Base-by-base conservation (phyloP, 768 basidiomycete genomes). In the Calocybe indica region DNA sequence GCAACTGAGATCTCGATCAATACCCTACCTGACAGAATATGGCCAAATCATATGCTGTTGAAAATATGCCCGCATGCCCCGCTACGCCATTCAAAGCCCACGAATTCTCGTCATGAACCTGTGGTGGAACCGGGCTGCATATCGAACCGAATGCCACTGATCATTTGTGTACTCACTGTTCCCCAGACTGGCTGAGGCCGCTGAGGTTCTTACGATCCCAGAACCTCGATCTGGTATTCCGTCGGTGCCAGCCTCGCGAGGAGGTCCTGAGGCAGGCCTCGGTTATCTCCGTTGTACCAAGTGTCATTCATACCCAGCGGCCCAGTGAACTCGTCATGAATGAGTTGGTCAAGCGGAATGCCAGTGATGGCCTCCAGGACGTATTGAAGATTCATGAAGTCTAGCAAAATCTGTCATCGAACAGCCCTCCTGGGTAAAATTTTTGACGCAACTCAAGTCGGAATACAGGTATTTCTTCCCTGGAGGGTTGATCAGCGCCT, bases 81-180 rank as follows among this genome's bases (percentile, higher is more conserved):
- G 60, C 48, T 15, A 63, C 60, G 9, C 62, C 62, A 12, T 58
- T 47, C 40, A 60, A 41, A 37, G 60, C 55, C 60, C 62, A 63
- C 33, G 58, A 58, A 42, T 63, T 63, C 33, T 63, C 62, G 37
- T 63, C 62, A 45, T 63, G 62, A 4, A 62, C 59, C 59, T 60
- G 37, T 7, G 9, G 9, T 14, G 37, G 37, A 34, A 46, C 30
- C 45, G 13, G 36, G 42, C 34, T 40, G 34, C 35, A 39, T 50
- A 35, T 41, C 33, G 43, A 4, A 9, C 14, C 35, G 43, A 11
- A 30, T 29, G 30, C 12, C 12, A 28, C 37, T 30, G 2, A 28
- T 43, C 52, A 51, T 38, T 38, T 4, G 4, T 22, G 22, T 22
- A 22, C 22, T 22, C 22, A 60, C 61, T 3, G 56, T 62, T n/a